phyloP scores from a whole-genome alignment of 257 asterid genomes.

The Primulina huaijiensis region DNA sequence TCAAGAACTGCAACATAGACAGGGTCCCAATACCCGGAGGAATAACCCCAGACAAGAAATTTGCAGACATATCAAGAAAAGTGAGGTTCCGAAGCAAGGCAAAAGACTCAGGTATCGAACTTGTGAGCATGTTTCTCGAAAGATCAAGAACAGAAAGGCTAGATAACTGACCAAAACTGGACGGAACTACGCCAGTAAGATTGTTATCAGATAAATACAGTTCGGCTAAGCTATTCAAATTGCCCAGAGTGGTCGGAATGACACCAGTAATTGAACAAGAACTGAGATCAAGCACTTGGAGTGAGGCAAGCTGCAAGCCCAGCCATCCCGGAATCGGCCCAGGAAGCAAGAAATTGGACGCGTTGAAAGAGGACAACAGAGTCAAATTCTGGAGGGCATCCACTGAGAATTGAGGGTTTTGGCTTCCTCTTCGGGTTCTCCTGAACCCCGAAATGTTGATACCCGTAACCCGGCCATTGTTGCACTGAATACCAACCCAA shows the following conservation, averaged over 20 bases:
- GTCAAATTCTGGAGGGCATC: slow-evolving; percentile 77
- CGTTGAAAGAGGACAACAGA: slow-evolving; percentile 58
- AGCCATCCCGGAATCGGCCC: slow-evolving; percentile 81
- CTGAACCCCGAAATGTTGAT: slow-evolving; percentile 81
- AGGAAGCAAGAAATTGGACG: slow-evolving; percentile 65
- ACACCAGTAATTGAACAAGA: slow-evolving; percentile 58
- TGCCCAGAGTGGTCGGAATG: slow-evolving; percentile 66
- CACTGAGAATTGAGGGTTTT: slow-evolving; percentile 73
- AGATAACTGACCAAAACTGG: slow-evolving; percentile 57
- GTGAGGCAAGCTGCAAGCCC: slow-evolving; percentile 49
- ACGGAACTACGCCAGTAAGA: slow-evolving; percentile 62
- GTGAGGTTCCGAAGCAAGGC: slow-evolving; percentile 53
- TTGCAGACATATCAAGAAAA: slow-evolving; percentile 56
- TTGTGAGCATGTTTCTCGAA: slow-evolving; percentile 60
- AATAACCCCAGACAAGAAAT: slow-evolving; percentile 62
- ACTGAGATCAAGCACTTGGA: slow-evolving; percentile 87
- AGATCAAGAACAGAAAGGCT: slow-evolving; percentile 65
- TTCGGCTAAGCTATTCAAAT: slow-evolving; percentile 60
- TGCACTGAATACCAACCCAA: slow-evolving; percentile 75
- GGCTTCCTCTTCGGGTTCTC: slow-evolving; percentile 68
- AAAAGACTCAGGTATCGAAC: slow-evolving; percentile 44
- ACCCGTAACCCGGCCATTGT: slow-evolving; percentile 56
- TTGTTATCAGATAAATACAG: slow-evolving; percentile 60
- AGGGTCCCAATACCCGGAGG: slow-evolving; percentile 62
- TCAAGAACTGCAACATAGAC: slow-evolving; percentile 50